Evolutionary conservation across 768 basidiomycete species (phyloP).

Genomic region (Kwoniella dejecticola): DNA sequence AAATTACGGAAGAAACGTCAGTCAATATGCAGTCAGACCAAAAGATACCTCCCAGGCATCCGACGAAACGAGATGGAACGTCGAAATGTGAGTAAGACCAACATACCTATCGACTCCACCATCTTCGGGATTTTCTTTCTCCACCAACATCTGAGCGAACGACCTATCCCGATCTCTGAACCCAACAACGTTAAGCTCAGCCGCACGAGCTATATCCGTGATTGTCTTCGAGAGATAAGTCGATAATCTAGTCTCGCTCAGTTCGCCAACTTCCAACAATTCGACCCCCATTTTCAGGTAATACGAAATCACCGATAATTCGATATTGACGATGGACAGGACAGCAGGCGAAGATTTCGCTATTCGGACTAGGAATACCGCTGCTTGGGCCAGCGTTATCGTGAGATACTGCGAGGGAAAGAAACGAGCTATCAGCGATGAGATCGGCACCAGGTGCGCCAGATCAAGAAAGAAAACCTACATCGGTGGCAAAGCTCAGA

Average conservation of each 20-base stretch:
- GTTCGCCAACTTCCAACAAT: slow-evolving; percentile 31
- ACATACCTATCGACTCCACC: slow-evolving; percentile 11
- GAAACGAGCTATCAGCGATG: not conserved
- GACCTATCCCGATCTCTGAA: not conserved
- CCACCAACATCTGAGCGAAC: not conserved
- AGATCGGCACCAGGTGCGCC: no score
- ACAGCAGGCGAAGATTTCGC: slow-evolving; percentile 27
- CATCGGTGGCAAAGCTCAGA: slow-evolving; percentile 44
- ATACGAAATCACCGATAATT: slow-evolving; percentile 38
- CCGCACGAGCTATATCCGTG: slow-evolving; percentile 35
- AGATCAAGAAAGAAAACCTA: slow-evolving; percentile 28
- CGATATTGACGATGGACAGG: slow-evolving; percentile 20
- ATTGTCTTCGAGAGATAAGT: slow-evolving; percentile 45
- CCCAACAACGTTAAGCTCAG: slow-evolving; percentile 26
- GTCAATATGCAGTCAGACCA: no score
- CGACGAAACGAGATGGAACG: not conserved
- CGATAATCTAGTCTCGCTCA: slow-evolving; percentile 37
- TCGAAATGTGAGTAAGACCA: not conserved
- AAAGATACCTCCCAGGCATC: no score
- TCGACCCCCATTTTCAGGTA: slow-evolving; percentile 43
- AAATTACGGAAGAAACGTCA: no score
- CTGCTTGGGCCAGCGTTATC: slow-evolving; percentile 27
- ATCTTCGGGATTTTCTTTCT: not conserved
- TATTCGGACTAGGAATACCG: slow-evolving; percentile 35
- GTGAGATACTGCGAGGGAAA: slow-evolving; percentile 23